phyloP scores from a whole-genome alignment of 1,284 basidiomycete genomes.

The Neolentinus lepideus region DNA sequence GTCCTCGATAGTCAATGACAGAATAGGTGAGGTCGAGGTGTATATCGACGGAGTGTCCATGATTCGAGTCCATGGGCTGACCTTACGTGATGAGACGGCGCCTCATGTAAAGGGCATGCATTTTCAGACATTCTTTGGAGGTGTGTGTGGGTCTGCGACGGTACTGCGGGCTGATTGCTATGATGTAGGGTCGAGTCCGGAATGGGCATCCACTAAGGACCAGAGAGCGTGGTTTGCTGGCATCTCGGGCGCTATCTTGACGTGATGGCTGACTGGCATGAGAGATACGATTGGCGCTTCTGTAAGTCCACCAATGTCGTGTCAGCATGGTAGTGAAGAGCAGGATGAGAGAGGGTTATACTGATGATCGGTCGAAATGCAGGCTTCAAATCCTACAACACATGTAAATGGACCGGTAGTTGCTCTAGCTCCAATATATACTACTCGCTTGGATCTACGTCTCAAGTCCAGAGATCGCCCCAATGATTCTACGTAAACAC shows the following conservation, averaged over 20 bases:
- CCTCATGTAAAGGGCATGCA: slow-evolving; percentile 51
- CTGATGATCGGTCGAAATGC: too few relatives aligned
- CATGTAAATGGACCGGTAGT: too few relatives aligned
- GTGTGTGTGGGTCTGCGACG: slow-evolving; percentile 23
- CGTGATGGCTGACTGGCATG: background rate
- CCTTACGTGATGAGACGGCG: slow-evolving; percentile 32
- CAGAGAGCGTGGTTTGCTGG: slow-evolving; percentile 62
- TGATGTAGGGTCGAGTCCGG: slow-evolving; percentile 35
- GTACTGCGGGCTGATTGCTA: background rate
- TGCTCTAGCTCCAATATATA: too few relatives aligned
- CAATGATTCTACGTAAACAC: too few relatives aligned
- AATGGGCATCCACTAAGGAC: slow-evolving; percentile 60
- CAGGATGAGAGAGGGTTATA: too few relatives aligned
- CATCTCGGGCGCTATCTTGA: slow-evolving; percentile 37
- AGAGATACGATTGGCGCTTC: too few relatives aligned
- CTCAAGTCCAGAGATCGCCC: too few relatives aligned
- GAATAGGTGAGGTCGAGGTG: slow-evolving; percentile 54
- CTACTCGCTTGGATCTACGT: too few relatives aligned
- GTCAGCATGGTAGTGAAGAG: too few relatives aligned
- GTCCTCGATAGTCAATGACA: too few relatives aligned
- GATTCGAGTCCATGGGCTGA: slow-evolving; percentile 34
- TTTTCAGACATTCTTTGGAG: slow-evolving; percentile 73
- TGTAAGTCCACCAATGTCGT: too few relatives aligned
- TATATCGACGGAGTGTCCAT: slow-evolving; percentile 48
- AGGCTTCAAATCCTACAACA: too few relatives aligned